Percentiles rank a stretch among this genome's conserved stretches.
Conservation (phyloP, 2,329 filamentous ascomycete species). For the Ascochyta koolunga region DNA sequence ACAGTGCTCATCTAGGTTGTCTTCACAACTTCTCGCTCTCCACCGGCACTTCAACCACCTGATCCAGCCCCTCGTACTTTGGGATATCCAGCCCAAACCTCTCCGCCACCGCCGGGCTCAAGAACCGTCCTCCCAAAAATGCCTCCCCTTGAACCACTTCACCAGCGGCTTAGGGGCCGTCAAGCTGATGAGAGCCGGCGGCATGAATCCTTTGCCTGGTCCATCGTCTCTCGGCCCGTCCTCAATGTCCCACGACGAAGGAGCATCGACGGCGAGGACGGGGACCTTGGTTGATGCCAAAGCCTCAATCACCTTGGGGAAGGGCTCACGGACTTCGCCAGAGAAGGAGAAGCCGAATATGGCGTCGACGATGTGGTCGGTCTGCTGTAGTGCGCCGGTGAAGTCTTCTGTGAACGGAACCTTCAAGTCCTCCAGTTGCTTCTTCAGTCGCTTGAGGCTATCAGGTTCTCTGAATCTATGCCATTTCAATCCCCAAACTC, state of each 20-base stretch:
- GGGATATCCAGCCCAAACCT: slow-evolving; percentile 89
- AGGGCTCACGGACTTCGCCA: slow-evolving; percentile 91
- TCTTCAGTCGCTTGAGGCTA: slow-evolving; percentile 70
- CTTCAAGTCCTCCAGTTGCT: slow-evolving; percentile 81
- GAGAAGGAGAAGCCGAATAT: slow-evolving; percentile 97
- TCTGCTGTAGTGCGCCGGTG: slow-evolving; percentile 64
- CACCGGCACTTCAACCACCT: slow-evolving; percentile 75
- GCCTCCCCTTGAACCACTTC: slow-evolving; percentile 80
- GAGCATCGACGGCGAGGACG: slow-evolving; percentile 88
- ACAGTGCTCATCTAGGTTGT: not conserved
- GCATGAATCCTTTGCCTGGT: slow-evolving; percentile 80
- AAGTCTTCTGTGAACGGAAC: slow-evolving; percentile 89
- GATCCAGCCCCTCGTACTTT: slow-evolving; percentile 82
- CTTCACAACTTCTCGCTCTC: slow-evolving; percentile 31
- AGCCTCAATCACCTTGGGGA: slow-evolving; percentile 78
- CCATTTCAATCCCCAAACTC: slow-evolving; percentile 21
- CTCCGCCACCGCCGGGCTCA: slow-evolving; percentile 75
- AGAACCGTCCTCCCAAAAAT: slow-evolving; percentile 94
- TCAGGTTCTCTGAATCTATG: slow-evolving; percentile 4
- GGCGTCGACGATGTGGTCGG: slow-evolving; percentile 87
- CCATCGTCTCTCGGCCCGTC: slow-evolving; percentile 78
- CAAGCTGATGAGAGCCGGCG: slow-evolving; percentile 80
- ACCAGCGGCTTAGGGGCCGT: slow-evolving; percentile 93
- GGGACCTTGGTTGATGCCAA: slow-evolving; percentile 75
- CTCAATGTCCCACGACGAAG: slow-evolving; percentile 94